Conservation (phyloP, 768 basidiomycete genomes). For the Podaxis rugospora region DNA sequence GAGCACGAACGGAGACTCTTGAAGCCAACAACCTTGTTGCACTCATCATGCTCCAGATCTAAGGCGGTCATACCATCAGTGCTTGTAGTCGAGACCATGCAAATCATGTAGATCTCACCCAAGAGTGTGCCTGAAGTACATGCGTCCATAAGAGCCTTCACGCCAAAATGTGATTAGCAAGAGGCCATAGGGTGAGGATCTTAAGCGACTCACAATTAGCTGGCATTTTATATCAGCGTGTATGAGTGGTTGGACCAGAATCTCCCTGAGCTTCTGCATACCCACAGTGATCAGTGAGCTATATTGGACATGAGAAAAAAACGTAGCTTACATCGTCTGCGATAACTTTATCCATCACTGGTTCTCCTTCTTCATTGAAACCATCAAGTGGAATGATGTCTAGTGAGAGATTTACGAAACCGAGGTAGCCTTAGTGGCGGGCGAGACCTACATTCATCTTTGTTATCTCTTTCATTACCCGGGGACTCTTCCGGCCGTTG, state of each 20-base stretch:
- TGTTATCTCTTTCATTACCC: constrained; percentile 11
- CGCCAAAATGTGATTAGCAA: background rate
- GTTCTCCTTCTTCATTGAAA: background rate
- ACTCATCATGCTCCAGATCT: constrained; percentile 15
- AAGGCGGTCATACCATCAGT: background rate
- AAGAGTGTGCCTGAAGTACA: constrained; percentile 15
- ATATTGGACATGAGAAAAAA: background rate
- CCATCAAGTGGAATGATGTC: constrained; percentile 14
- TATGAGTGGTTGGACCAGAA: background rate
- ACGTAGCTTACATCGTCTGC: background rate
- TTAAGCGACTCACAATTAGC: background rate
- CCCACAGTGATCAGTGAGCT: too few species aligned
- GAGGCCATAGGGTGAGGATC: background rate
- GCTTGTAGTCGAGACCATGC: background rate
- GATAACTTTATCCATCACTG: background rate
- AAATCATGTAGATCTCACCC: constrained; percentile 1
- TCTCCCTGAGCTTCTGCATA: background rate
- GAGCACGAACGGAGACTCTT: constrained; percentile 7
- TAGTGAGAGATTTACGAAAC: background rate
- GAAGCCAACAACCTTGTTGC: constrained; percentile 11
- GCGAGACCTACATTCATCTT: constrained; percentile 13
- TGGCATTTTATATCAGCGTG: background rate
- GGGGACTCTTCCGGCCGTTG: background rate
- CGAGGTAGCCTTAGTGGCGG: too few species aligned
- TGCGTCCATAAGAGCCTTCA: background rate